Conservation (phyloP, 768 basidiomycete genomes). For the Hygrophoropsis aurantiaca region DNA sequence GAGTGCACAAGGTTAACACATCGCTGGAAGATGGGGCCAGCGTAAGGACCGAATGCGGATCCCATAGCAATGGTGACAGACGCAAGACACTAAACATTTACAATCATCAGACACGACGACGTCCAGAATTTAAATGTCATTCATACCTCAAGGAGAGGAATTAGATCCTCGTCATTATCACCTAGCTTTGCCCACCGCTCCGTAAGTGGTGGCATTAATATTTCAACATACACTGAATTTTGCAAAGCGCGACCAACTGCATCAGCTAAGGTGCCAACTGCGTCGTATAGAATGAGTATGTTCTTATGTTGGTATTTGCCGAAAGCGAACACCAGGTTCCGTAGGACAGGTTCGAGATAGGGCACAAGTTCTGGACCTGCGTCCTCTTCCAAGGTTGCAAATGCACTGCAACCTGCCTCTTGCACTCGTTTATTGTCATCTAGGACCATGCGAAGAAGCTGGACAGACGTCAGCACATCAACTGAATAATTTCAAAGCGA, state of each 20-base stretch:
- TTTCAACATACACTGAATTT: conserved; percentile 86
- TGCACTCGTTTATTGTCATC: conserved; percentile 99
- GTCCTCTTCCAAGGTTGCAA: conserved; percentile 98
- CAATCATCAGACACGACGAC: too few relatives aligned
- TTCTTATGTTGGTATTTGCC: conserved; percentile 99
- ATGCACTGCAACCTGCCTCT: conserved; percentile 98
- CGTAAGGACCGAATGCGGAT: conserved; percentile 82
- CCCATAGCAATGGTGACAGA: conserved; percentile 98
- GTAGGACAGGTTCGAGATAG: conserved; percentile 91
- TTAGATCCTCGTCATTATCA: conserved; percentile 90
- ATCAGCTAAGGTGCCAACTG: conserved; percentile 97
- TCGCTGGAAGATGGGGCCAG: conserved; percentile 88
- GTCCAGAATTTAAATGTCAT: conserved; percentile 5
- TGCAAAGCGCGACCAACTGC: conserved; percentile 88
- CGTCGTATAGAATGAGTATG: conserved; percentile 96
- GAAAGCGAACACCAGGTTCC: conserved; percentile 94
- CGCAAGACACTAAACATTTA: conserved; percentile 77
- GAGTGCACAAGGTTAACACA: conserved; percentile 84
- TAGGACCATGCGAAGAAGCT: conserved; percentile 96
- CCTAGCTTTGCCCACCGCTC: conserved; percentile 86
- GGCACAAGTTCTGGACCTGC: conserved; percentile 88
- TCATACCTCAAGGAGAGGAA: conserved; percentile 90
- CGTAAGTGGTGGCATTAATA: conserved; percentile 94
- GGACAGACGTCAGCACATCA: conserved; percentile 4
- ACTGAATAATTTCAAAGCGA: conserved; percentile 14